Base-by-base conservation (phyloP, 108 stramenopile species). In the Aurantiochytrium sp. region DNA sequence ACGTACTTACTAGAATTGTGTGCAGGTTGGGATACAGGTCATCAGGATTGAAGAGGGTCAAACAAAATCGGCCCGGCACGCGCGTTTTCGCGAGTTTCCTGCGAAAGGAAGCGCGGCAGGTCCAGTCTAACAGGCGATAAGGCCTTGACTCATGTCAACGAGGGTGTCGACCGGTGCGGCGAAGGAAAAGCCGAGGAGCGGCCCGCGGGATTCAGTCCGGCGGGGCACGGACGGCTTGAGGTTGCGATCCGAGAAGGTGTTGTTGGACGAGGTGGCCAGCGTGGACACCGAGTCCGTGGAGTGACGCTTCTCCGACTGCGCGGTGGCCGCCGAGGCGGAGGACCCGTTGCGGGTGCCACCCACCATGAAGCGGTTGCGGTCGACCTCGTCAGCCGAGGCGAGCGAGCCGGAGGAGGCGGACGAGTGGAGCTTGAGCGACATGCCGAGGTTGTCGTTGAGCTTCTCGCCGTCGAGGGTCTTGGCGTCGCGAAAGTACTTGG, bases 401-500 rank as follows among this genome's bases (percentile, higher is more conserved):
- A 22, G 73, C 36, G 39, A 22, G 15, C 30, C 73, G 32, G 21
- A 41, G 32, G n/a, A 41, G 45, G 73, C 39, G 6, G 39, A 48
- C 17, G 73, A 81, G 6, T 6, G 19, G 21, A 27, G 6, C 24
- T 81, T 48, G 19, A 81, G 73, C 1, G 73, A 30, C 1, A 30
- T 81, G 39, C 8, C 45, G 42, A 48, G 45, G 24, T 48, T 41
- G 42, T 41, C 45, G 45, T 81, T 81, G 73, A 81, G 73, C 27
- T 81, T 81, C 73, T 81, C 73, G 45, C 73, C 73, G 45, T 48
- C 45, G 42, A 81, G 73, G 12, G 73, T 81, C 45, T 81, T 81
- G 2, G 73, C 73, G 3, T 81, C 73, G 12, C 45, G 39, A 48
- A 81, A 81, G 45, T 81, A 81, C 2, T 81, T 81, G 1, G 73